Percentiles rank a stretch among this genome's conserved stretches.
These are phyloP conservation scores for Lasiosphaeria hispida DNA, from an alignment of 495 filamentous ascomycete species.

Conservation along the genomic window DNA sequence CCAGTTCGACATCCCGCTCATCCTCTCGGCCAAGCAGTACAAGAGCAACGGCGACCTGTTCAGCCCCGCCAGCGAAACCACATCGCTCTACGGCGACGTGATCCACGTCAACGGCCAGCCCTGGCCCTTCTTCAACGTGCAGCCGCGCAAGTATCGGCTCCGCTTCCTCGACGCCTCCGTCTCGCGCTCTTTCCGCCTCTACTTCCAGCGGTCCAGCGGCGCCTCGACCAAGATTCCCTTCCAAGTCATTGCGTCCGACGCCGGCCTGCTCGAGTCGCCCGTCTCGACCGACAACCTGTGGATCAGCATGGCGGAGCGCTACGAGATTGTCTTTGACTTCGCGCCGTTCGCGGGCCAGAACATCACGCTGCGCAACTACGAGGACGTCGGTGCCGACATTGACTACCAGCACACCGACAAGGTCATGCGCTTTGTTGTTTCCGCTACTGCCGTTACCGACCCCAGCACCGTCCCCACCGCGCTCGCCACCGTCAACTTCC, in stretches of 20 bases:
- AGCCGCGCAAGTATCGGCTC: slow-evolving; percentile 58
- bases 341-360: slow-evolving; percentile 44
- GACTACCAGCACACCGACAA: slow-evolving; percentile 50
- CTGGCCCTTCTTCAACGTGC: slow-evolving; percentile 54
- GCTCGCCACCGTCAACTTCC: slow-evolving; percentile 14
- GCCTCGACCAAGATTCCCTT: slow-evolving; percentile 37
- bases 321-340: slow-evolving; percentile 56
- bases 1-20: slow-evolving; percentile 50
- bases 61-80: slow-evolving; percentile 35
- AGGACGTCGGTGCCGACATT: slow-evolving; percentile 41
- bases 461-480: slow-evolving; percentile 14
- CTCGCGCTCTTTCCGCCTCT: slow-evolving; percentile 49
- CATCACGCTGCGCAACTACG: slow-evolving; percentile 45
- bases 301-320: slow-evolving; percentile 55
- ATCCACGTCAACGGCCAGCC: slow-evolving; percentile 58
- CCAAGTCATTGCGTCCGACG: slow-evolving; percentile 51
- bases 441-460: slow-evolving; percentile 30
- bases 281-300: slow-evolving; percentile 35
- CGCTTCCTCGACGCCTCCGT: slow-evolving; percentile 50
- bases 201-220: slow-evolving; percentile 31
- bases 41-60: slow-evolving; percentile 45
- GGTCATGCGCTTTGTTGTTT: slow-evolving; percentile 55
- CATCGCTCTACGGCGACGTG: slow-evolving; percentile 52
- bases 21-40: slow-evolving; percentile 51
- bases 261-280: slow-evolving; percentile 44